phyloP scores from a whole-genome alignment of 768 basidiomycete species.

The Naganishia randhawae region DNA sequence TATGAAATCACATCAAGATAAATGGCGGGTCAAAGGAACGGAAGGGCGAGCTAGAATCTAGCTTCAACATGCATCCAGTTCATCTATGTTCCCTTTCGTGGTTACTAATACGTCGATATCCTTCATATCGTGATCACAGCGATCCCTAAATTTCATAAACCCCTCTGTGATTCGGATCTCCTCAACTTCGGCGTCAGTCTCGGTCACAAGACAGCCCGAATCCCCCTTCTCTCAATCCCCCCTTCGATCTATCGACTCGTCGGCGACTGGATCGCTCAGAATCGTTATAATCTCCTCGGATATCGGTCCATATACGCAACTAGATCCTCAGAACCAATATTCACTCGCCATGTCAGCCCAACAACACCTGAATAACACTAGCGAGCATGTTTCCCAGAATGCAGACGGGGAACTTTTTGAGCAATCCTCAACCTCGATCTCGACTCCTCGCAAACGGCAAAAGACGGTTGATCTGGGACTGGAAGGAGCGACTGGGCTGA shows the following conservation, averaged over 20 bases:
- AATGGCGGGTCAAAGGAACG: neutral
- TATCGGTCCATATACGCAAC: neutral
- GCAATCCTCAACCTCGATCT: neutral
- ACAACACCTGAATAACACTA: neutral
- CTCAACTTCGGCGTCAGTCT: neutral
- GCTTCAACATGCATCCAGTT: constrained; percentile 3
- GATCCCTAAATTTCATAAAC: too few relatives aligned
- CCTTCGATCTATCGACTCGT: neutral
- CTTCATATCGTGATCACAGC: too few relatives aligned
- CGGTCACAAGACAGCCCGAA: constrained; percentile 17
- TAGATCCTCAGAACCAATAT: neutral
- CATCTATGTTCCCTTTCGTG: too few relatives aligned
- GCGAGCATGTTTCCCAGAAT: neutral
- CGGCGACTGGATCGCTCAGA: neutral
- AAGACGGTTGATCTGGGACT: constrained; percentile 2
- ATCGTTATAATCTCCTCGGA: neutral
- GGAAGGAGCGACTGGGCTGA: neutral
- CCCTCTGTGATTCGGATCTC: neutral
- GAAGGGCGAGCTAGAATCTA: too few relatives aligned
- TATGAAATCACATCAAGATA: neutral
- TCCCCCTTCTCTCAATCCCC: neutral
- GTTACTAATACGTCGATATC: too few relatives aligned
- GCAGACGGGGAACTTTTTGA: neutral
- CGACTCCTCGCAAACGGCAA: constrained; percentile 15
- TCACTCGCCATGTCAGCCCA: neutral